These are phyloP conservation scores for Metarhizium anisopliae DNA, from an alignment of 2,329 filamentous ascomycete species.

Conservation along the genomic window DNA sequence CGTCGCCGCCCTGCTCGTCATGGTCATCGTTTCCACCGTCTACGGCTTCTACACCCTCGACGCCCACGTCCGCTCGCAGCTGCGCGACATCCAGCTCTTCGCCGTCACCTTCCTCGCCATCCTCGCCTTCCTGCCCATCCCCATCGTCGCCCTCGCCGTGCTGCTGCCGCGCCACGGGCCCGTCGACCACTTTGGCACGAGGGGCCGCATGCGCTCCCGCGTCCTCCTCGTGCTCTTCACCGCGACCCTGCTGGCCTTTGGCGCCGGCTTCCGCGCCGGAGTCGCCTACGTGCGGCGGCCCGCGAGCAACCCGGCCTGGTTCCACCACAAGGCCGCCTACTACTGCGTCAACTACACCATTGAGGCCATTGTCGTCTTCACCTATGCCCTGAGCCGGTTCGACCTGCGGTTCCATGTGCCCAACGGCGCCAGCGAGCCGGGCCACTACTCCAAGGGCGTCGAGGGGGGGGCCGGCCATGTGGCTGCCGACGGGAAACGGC, in stretches of 20 bases:
- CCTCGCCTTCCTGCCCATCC: slow-evolving; percentile 53
- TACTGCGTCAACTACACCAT: slow-evolving; percentile 72
- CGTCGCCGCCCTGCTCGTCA: slow-evolving; percentile 50
- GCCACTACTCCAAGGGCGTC: slow-evolving; percentile 33
- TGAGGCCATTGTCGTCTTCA: slow-evolving; percentile 60
- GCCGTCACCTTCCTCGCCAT: slow-evolving; percentile 52
- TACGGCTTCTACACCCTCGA: slow-evolving; percentile 60
- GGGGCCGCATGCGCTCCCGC: slow-evolving; percentile 59
- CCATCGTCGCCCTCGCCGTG: slow-evolving; percentile 42
- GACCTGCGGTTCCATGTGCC: slow-evolving; percentile 71
- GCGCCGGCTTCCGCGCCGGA: slow-evolving; percentile 60
- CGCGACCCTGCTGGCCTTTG: slow-evolving; percentile 52
- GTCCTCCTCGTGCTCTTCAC: slow-evolving; percentile 53
- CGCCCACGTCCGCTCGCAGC: slow-evolving; percentile 34
- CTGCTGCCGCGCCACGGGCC: slow-evolving; percentile 34
- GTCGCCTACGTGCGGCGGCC: slow-evolving; percentile 45
- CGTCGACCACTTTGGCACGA: slow-evolving; percentile 43
- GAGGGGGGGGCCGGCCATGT: slow-evolving; percentile 15
- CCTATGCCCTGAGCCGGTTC: slow-evolving; percentile 59
- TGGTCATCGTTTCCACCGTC: slow-evolving; percentile 56
- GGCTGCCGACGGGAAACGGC: slow-evolving; percentile 17
- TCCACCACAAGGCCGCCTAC: slow-evolving; percentile 62
- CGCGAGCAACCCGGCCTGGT: slow-evolving; percentile 52
- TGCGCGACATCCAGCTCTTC: slow-evolving; percentile 57
- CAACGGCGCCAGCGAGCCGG: slow-evolving; percentile 53